A percentile compares a stretch with the other conserved stretches of the same genome.
These are phyloP conservation scores for Barnettozyma vustinii DNA, from an alignment of 805 yeast genomes.

Conservation along the genomic window DNA sequence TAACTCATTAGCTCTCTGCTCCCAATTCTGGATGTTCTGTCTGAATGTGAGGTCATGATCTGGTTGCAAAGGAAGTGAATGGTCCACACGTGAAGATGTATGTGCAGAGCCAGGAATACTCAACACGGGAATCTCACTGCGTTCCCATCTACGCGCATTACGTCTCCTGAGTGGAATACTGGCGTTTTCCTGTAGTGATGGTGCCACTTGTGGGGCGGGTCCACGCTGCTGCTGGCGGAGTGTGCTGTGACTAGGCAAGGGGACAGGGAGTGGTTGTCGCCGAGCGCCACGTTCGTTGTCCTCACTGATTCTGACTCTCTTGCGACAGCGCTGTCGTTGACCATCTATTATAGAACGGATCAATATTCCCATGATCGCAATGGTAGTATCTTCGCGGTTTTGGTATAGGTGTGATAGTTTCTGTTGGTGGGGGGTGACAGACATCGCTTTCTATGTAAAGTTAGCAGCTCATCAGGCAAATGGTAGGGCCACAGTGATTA, in stretches of 20 bases:
- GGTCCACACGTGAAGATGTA: background rate
- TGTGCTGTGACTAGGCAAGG: background rate
- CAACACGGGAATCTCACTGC: constrained; percentile 2
- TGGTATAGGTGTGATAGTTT: background rate
- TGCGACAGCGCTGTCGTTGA: constrained; percentile 1
- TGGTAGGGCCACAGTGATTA: background rate
- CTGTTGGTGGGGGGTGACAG: background rate
- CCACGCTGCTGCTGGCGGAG: background rate
- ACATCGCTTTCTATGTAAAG: background rate
- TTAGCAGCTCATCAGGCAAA: background rate
- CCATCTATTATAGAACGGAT: background rate
- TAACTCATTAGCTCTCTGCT: constrained; percentile 2
- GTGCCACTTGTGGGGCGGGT: background rate
- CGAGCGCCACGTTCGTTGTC: background rate
- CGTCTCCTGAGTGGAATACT: constrained; percentile 6
- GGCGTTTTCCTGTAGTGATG: background rate
- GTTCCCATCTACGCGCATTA: constrained; percentile 7
- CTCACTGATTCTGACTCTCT: constrained; percentile 3
- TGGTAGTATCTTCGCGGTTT: background rate
- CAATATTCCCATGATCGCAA: background rate
- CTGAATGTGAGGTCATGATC: constrained; percentile 1
- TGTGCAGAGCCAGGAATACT: background rate
- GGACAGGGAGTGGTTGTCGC: background rate
- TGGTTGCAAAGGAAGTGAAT: background rate
- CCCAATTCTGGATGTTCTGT: constrained; percentile 2